Percentiles rank a stretch among this genome's conserved stretches.
phyloP scores from a whole-genome alignment of 116 monocot genomes.

The Trichopus zeylanicus region DNA sequence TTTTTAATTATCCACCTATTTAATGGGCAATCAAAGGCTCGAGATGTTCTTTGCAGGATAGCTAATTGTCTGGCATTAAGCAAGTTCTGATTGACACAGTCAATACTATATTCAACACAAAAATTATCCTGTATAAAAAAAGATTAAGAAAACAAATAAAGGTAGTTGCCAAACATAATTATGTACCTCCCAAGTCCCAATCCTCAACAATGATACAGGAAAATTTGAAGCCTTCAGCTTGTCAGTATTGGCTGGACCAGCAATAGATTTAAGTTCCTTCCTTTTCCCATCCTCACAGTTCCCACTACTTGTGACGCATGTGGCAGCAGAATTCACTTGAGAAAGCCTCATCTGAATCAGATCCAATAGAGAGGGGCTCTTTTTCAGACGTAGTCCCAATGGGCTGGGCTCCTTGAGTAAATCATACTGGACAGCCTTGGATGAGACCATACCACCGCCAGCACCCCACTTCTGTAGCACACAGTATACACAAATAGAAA shows the following conservation, averaged over 20 bases:
- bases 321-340: conserved; percentile 21
- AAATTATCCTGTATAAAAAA: too few relatives aligned
- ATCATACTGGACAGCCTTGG: conserved; percentile 32
- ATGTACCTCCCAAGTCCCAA: conserved; percentile 90
- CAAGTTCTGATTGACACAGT: too few relatives aligned
- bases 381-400: conserved; percentile 69
- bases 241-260: conserved; percentile 33
- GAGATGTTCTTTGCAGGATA: too few relatives aligned
- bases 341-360: conserved; percentile 83
- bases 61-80: too few relatives aligned
- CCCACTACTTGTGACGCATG: conserved; percentile 7
- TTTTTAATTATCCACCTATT: neutral
- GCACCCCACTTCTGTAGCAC: conserved; percentile 8
- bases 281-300: conserved; percentile 32
- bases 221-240: conserved; percentile 97
- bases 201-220: conserved; percentile 70
- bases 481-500: neutral
- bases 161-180: neutral
- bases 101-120: too few relatives aligned
- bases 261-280: conserved; percentile 34
- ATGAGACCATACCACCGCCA: conserved; percentile 3
- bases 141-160: neutral
- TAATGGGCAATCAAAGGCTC: too few relatives aligned
- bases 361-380: conserved; percentile 84
- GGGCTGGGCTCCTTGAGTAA: conserved; percentile 80